Evolutionary conservation across 2,329 filamentous ascomycete species (phyloP).

Genomic region (Sporothrix sp.): DNA sequence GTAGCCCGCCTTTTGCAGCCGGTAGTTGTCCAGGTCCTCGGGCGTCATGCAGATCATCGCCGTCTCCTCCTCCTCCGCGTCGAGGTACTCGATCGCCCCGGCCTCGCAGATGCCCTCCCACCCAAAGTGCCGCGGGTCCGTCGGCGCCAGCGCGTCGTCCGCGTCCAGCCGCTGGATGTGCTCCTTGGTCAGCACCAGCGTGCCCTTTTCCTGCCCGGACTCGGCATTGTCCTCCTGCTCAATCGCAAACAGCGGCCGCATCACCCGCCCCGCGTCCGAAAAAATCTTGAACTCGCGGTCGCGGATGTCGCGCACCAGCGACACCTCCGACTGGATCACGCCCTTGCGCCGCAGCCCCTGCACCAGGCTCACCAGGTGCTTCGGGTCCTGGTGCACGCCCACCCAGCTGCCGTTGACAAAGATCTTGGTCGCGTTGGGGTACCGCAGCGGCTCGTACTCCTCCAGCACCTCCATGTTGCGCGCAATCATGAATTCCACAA

Average conservation of each 20-base stretch:
- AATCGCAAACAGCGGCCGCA: conserved; percentile 85
- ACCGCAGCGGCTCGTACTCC: conserved; percentile 78
- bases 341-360: conserved; percentile 68
- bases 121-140: conserved; percentile 57
- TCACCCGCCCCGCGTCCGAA: conserved; percentile 91
- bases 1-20: conserved; percentile 46
- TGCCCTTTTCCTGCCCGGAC: conserved; percentile 48
- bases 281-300: conserved; percentile 98
- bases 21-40: conserved; percentile 77
- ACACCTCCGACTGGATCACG: conserved; percentile 84
- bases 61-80: conserved; percentile 96
- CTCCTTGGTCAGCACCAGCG: conserved; percentile 75
- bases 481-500: conserved; percentile 92
- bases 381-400: conserved; percentile 83
- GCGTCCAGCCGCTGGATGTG: conserved; percentile 61
- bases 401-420: conserved; percentile 99
- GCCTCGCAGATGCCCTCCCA: conserved; percentile 79
- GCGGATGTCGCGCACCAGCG: conserved; percentile 88
- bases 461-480: conserved; percentile 94
- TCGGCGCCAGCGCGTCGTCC: conserved; percentile 54
- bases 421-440: conserved; percentile 90
- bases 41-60: conserved; percentile 99
- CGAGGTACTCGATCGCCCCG: conserved; percentile 89
- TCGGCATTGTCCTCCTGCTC: conserved; percentile 76
- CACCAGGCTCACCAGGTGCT: conserved; percentile 71